Evolutionary conservation across 83 land plant species (phyloP), one percentile per base, ranked within the genome.

Genomic region (Picea abies): DNA sequence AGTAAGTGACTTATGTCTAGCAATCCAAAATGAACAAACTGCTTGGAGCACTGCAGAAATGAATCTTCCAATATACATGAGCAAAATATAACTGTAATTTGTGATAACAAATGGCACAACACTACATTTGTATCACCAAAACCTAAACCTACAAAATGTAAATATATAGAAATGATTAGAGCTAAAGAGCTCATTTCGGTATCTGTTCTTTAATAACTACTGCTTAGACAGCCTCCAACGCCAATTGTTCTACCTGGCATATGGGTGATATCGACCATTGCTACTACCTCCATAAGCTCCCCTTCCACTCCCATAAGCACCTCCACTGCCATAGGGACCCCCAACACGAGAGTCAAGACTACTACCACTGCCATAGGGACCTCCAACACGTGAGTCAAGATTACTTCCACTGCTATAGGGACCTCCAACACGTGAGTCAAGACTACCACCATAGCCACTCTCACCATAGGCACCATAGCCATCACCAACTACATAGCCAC

Each of bases 241-340:
- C 58, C 58, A 56, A 56, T 56, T 56, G 58, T 12, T 79, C 67
- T 60, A 87, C 78, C 92, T 92, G 56, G 88, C 86, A 79, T 94
- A 94, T 11, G 96, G 96, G 79, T 94, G 93, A 67, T 92, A 94
- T 37, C 96, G 84, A 26, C 92, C 75, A 70, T 70, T 70, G 41
- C 73, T 35, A 70, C 75, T 70, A 17, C 75, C 75, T 20, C 75
- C 75, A 70, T 70, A 70, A 17, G 75, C 47, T 35, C 75, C 75
- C 75, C 75, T 70, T 35, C 75, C 75, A 35, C 35, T 41, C 11
- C 75, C 75, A 70, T 70, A 70, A n/a, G 75, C 20, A 70, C 35
- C 47, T 35, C 75, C n/a, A 37, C 75, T 70, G 41, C 75, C 75
- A 70, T 76, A 76, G n/a, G 79, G 75, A 17, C 75, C 75, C 6